These are phyloP conservation scores for Saccharomycopsis hybrid DNA, from an alignment of 1,139 yeast species.

Conservation along the genomic window DNA sequence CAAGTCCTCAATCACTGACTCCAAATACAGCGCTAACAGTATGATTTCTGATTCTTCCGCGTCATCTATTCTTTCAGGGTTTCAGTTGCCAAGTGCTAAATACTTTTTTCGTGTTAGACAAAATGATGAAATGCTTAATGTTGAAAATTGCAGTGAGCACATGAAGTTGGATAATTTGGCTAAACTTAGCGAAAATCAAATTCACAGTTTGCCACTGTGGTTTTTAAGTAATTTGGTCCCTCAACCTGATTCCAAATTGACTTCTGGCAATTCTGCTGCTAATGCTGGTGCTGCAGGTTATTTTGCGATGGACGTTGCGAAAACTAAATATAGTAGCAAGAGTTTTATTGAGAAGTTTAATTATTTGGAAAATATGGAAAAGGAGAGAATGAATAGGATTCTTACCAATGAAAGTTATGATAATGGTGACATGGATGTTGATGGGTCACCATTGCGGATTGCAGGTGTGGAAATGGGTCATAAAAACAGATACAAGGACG, in stretches of 20 bases:
- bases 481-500: constrained; percentile 75
- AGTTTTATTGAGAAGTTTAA: constrained; percentile 32
- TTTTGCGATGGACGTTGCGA: too few species aligned
- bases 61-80: constrained; percentile 25
- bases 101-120: constrained; percentile 20
- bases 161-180: constrained; percentile 11
- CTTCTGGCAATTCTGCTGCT: neutral
- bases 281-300: too few species aligned
- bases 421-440: constrained; percentile 28
- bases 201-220: constrained; percentile 30
- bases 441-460: constrained; percentile 45
- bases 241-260: too few species aligned
- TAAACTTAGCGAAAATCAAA: constrained; percentile 9
- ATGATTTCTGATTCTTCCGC: constrained; percentile 3
- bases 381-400: constrained; percentile 30
- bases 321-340: constrained; percentile 13
- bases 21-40: constrained; percentile 17
- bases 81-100: constrained; percentile 21
- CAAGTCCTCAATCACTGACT: neutral
- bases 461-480: constrained; percentile 72
- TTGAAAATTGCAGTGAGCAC: constrained; percentile 13
- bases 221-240: constrained; percentile 22
- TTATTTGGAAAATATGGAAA: constrained; percentile 33
- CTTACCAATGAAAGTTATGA: constrained; percentile 17
- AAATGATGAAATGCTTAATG: constrained; percentile 20